Base-by-base conservation (phyloP, 192 early-diverging fungal species). In the Coemansia interrupta region DNA sequence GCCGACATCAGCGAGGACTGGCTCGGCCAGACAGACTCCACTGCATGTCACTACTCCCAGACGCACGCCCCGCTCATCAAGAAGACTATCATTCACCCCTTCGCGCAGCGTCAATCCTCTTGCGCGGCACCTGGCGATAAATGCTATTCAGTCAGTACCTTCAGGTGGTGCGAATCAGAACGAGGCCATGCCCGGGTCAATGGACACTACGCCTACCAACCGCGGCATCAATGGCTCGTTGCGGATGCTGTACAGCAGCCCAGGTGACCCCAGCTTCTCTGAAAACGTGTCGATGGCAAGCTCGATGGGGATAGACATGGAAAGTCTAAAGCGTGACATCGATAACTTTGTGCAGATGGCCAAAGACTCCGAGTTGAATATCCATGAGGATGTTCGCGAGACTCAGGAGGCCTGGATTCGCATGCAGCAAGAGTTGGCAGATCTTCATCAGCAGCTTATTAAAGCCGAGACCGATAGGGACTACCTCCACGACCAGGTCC, bases 21-120 rank as follows among this genome's bases (percentile, higher is more conserved):
- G 38, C 7, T n/a, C 18, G 17, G 9, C 38, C 7, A 18, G 18
- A 5, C 53, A 17, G 17, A 30, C 30, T 54, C 29, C 53, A 2
- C n/a, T 40, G 13, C 23, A 20, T 12, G 9, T 18, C 10, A 63
- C 56, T 9, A 62, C 71, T 14, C 71, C 72, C 8, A 56, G 49
- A 18, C 56, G 58, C 13, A 57, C 53, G 19, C 54, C 72, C 11
- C 28, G 49, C 24, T 59, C 67, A 28, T 39, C 64, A 17, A 43
- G 60, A 49, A 55, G 56, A 23, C 18, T 46, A 30, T 60, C 60
- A 17, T 47, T 60, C n/a, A 76, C 68, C 7, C 67, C 73, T 1
- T 63, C 58, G 18, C 66, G 68, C 19, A 70, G 59, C 19, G 73
- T 76, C 30, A 76, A 76, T n/a, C 73, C 73, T 19, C 43, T 76